A percentile compares a stretch with the other conserved stretches of the same genome.
Evolutionary conservation across 2,329 filamentous ascomycete genomes (phyloP).

Genomic region (Colletotrichum musicola): DNA sequence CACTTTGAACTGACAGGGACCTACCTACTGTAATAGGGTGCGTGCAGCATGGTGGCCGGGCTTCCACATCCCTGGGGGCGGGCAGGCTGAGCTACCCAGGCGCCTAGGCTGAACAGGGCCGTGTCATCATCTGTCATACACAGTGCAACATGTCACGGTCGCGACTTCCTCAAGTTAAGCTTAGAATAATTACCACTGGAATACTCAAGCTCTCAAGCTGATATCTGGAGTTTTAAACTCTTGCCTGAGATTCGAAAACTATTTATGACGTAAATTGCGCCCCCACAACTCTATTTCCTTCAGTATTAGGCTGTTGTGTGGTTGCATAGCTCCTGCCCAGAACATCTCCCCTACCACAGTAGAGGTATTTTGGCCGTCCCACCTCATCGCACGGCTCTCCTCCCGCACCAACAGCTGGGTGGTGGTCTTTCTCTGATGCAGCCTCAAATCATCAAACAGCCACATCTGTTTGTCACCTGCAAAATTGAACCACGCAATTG

Average conservation of each 20-base stretch:
- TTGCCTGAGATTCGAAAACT: neutral
- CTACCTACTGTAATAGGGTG: conserved; percentile 2
- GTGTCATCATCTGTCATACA: conserved; percentile 15
- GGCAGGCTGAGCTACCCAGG: conserved; percentile 6
- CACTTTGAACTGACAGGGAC: neutral
- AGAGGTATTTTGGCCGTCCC: conserved; percentile 12
- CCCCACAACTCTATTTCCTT: neutral
- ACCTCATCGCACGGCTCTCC: conserved; percentile 24
- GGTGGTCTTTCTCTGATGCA: conserved; percentile 37
- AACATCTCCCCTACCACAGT: neutral
- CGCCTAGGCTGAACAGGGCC: conserved; percentile 13
- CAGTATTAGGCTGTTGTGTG: neutral
- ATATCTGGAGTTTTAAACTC: neutral
- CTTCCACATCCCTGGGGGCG: conserved; percentile 18
- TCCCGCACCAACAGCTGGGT: conserved; percentile 21
- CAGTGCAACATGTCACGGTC: neutral
- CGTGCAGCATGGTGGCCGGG: conserved; percentile 6
- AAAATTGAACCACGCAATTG: conserved; percentile 32
- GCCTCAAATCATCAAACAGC: conserved; percentile 38
- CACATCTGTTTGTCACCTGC: conserved; percentile 30
- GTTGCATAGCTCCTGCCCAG: neutral
- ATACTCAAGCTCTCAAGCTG: neutral
- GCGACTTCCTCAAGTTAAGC: conserved; percentile 12
- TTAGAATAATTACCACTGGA: neutral
- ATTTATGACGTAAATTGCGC: too few species aligned